phyloP scores from a whole-genome alignment of 768 basidiomycete species.

The Leccinum subgranulosum region DNA sequence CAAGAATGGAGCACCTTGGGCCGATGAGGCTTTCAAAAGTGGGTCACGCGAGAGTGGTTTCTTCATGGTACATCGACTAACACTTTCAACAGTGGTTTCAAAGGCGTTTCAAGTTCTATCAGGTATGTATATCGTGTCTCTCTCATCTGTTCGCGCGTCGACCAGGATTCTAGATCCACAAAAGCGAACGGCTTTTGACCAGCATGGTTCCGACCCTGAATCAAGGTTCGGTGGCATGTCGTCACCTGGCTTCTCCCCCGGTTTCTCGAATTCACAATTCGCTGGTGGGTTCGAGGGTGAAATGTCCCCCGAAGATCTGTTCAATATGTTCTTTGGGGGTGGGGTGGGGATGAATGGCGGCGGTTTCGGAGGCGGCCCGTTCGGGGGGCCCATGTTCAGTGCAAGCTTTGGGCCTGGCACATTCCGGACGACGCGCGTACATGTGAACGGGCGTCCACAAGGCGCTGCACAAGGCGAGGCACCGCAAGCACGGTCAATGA shows the following conservation, averaged over 20 bases:
- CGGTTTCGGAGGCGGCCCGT: slow-evolving; percentile 56
- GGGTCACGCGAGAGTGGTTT: slow-evolving; percentile 27
- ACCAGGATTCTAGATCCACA: slow-evolving; percentile 58
- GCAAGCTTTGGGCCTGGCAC: slow-evolving; percentile 80
- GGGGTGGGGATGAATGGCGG: slow-evolving; percentile 43
- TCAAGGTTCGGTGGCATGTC: slow-evolving; percentile 72
- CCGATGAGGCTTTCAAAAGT: slow-evolving; percentile 99
- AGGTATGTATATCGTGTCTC: slow-evolving; percentile 37
- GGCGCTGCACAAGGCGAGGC: slow-evolving; percentile 35
- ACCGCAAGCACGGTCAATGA: slow-evolving; percentile 51
- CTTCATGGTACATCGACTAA: slow-evolving; percentile 2
- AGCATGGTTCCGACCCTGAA: slow-evolving; percentile 85
- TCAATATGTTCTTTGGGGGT: slow-evolving; percentile 97
- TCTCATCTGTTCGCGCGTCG: slow-evolving; percentile 1
- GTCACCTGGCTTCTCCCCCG: slow-evolving; percentile 47
- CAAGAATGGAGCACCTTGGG: slow-evolving; percentile 96
- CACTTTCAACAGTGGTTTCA: slow-evolving; percentile 72
- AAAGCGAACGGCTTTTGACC: slow-evolving; percentile 85
- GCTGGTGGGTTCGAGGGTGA: slow-evolving; percentile 69
- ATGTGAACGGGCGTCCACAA: slow-evolving; percentile 36
- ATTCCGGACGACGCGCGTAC: slow-evolving; percentile 67
- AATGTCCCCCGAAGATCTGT: slow-evolving; percentile 92
- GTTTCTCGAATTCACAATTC: slow-evolving; percentile 51
- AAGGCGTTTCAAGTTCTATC: slow-evolving; percentile 96
- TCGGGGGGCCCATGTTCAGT: slow-evolving; percentile 58